Evolutionary conservation across 306 rosid genomes (phyloP).

Genomic region (Alnus rubra): DNA sequence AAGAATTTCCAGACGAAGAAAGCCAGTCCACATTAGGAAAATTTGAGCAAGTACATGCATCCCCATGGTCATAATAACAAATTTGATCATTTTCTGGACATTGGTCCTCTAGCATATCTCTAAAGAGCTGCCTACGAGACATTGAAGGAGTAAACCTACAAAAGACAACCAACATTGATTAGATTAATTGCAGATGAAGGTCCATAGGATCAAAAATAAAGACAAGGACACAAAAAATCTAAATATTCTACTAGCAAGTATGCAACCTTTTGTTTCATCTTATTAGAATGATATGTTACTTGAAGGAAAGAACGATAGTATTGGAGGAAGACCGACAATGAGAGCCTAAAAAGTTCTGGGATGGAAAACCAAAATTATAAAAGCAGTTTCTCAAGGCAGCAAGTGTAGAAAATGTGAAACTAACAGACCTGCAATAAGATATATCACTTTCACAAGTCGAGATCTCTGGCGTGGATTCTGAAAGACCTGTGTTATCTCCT

Average conservation of each 20-base stretch:
- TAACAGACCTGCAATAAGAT: conserved; percentile 66
- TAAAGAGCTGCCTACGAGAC: conserved; percentile 49
- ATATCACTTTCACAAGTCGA: conserved; percentile 51
- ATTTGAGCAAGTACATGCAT: conserved; percentile 68
- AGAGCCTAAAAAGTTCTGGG: not conserved
- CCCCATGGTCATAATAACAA: conserved; percentile 69
- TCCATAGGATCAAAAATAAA: conserved; percentile 16
- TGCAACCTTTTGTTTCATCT: not conserved
- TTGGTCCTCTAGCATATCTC: conserved; percentile 51
- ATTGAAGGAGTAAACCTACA: conserved; percentile 38
- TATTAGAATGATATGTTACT: not conserved
- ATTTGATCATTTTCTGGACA: conserved; percentile 43
- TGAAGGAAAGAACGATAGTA: not conserved
- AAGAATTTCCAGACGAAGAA: conserved; percentile 88
- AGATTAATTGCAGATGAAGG: conserved; percentile 23
- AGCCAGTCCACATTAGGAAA: conserved; percentile 74
- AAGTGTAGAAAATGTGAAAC: conserved; percentile 22
- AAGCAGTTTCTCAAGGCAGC: conserved; percentile 1
- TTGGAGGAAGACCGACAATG: not conserved
- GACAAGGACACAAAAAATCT: conserved; percentile 9
- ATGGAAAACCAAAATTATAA: conserved; percentile 7
- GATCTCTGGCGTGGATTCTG: conserved; percentile 57
- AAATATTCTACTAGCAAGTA: not conserved
- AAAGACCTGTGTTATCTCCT: conserved; percentile 33
- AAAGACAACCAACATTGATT: not conserved